phyloP scores from a whole-genome alignment of 2,329 filamentous ascomycete species.

The Chalara sp. region DNA sequence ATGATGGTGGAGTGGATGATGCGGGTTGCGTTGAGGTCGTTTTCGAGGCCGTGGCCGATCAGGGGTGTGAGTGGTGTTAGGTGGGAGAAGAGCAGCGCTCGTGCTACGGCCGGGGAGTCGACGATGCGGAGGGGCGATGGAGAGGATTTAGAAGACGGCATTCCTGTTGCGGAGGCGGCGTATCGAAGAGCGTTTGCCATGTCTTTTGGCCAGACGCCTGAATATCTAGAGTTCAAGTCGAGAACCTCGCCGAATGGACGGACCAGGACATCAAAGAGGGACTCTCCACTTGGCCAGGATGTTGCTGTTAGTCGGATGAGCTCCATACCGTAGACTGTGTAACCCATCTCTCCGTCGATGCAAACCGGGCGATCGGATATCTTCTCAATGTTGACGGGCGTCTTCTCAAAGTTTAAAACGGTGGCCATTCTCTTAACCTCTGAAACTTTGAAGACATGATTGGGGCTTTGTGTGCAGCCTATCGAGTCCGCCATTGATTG shows the following conservation, averaged over 20 bases:
- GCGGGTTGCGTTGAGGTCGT: conserved; percentile 79
- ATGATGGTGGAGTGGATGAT: conserved; percentile 80
- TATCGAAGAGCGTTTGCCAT: conserved; percentile 62
- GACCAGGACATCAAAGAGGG: conserved; percentile 78
- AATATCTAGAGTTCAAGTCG: conserved; percentile 88
- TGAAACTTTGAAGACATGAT: conserved; percentile 83
- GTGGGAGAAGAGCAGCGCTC: conserved; percentile 68
- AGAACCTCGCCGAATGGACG: conserved; percentile 76
- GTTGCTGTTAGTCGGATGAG: conserved; percentile 84
- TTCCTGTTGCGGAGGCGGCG: conserved; percentile 19
- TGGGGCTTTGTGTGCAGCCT: conserved; percentile 65
- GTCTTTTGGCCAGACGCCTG: conserved; percentile 75
- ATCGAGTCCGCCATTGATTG: conserved; percentile 62
- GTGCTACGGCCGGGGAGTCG: conserved; percentile 65
- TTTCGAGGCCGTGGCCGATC: conserved; percentile 91
- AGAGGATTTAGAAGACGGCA: conserved; percentile 17
- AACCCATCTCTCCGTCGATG: conserved; percentile 98
- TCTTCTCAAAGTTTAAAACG: conserved; percentile 72
- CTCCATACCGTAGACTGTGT: conserved; percentile 82
- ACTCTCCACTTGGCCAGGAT: conserved; percentile 72
- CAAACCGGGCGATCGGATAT: conserved; percentile 58
- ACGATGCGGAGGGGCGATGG: conserved; percentile 58
- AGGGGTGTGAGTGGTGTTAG: conserved; percentile 73
- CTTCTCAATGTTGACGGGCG: conserved; percentile 56
- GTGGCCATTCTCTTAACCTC: conserved; percentile 70